Evolutionary conservation across 768 basidiomycete species (phyloP).

Genomic region (Lanmaoa rubissima): DNA sequence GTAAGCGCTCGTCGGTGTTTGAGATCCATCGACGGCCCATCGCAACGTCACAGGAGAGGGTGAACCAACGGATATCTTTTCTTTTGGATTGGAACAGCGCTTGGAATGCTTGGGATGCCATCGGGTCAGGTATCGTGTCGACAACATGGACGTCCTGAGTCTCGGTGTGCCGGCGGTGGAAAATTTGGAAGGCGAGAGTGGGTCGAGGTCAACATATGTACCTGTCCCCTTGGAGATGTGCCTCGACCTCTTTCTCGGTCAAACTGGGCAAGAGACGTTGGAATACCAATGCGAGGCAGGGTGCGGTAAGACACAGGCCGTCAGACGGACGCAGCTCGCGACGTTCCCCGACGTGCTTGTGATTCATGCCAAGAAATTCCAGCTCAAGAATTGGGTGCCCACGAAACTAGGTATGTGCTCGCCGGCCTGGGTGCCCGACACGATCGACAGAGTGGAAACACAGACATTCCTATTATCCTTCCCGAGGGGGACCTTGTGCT

Average conservation of each 20-base stretch:
- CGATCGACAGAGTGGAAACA: not conserved
- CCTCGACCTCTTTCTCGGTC: slow-evolving; percentile 47
- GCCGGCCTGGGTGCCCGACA: not conserved
- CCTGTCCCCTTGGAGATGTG: slow-evolving; percentile 62
- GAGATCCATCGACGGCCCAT: not conserved
- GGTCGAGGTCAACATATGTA: slow-evolving; percentile 54
- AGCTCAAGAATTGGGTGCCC: slow-evolving; percentile 95
- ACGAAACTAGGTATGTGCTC: slow-evolving; percentile 74
- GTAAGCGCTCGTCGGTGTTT: slow-evolving; percentile 13
- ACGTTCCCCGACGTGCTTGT: slow-evolving; percentile 89
- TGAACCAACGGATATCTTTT: slow-evolving; percentile 77
- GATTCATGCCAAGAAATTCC: slow-evolving; percentile 91
- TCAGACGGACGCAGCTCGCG: slow-evolving; percentile 71
- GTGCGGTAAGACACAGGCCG: slow-evolving; percentile 60
- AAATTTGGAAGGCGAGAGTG: slow-evolving; percentile 4
- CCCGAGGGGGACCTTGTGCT: slow-evolving; percentile 63
- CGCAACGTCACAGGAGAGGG: slow-evolving; percentile 1
- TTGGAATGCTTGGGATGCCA: slow-evolving; percentile 78
- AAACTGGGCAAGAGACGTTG: slow-evolving; percentile 56
- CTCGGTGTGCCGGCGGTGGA: slow-evolving; percentile 71
- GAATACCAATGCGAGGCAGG: slow-evolving; percentile 85
- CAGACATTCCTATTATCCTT: slow-evolving; percentile 84
- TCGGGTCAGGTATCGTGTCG: slow-evolving; percentile 80
- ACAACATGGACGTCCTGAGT: slow-evolving; percentile 74
- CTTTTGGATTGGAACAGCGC: slow-evolving; percentile 83